phyloP scores from a whole-genome alignment of 352 stramenopile species.

The Phytopythium aichiense region DNA sequence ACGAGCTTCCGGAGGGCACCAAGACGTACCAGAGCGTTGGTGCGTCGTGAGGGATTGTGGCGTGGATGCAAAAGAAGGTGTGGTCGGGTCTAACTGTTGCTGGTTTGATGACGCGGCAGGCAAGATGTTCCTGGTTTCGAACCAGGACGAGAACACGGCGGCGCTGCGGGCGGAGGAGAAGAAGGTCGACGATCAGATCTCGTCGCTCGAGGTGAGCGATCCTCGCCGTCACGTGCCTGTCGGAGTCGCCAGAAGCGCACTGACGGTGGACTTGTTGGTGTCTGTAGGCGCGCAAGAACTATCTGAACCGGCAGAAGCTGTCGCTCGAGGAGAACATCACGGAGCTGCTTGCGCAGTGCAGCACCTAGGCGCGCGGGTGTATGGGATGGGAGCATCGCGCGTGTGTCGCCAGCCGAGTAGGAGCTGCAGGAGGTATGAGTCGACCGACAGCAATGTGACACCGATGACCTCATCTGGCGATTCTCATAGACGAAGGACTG shows the following conservation, averaged over 20 bases:
- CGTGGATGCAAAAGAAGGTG: background rate
- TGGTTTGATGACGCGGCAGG: constrained; percentile 10
- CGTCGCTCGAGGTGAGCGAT: constrained; percentile 53
- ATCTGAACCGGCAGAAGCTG: constrained; percentile 72
- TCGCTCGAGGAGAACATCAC: constrained; percentile 83
- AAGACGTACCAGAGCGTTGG: constrained; percentile 75
- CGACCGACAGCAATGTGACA: background rate
- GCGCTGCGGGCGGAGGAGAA: constrained; percentile 53
- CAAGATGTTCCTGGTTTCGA: constrained; percentile 82
- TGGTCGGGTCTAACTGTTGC: background rate
- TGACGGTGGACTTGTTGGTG: background rate
- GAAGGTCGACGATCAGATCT: constrained; percentile 62
- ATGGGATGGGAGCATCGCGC: background rate
- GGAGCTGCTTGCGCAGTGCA: constrained; percentile 74
- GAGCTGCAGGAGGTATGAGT: background rate
- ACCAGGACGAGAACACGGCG: constrained; percentile 42
- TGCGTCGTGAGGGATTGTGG: constrained; percentile 1
- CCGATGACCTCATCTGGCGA: background rate
- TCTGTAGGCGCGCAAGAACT: constrained; percentile 69
- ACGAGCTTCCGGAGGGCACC: constrained; percentile 49
- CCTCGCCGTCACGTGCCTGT: background rate
- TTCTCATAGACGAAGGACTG: background rate
- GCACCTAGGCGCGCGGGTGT: constrained; percentile 10
- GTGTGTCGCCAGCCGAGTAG: background rate
- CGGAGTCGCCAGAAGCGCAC: background rate